These are phyloP conservation scores for Arthrobotrys megalospora DNA, from an alignment of 2,329 filamentous ascomycete genomes.

Conservation along the genomic window DNA sequence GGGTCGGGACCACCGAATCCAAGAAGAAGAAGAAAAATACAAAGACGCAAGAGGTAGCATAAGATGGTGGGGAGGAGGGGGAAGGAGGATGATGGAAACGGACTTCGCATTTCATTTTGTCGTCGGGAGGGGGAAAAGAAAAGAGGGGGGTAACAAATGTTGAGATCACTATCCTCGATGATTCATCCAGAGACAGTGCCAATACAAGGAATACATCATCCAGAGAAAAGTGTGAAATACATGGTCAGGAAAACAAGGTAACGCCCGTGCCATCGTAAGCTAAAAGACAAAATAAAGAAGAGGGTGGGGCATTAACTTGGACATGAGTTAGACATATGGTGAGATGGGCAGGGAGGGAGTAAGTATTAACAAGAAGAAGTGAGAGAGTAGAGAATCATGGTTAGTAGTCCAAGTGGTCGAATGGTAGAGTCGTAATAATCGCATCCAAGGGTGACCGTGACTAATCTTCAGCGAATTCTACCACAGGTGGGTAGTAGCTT, in stretches of 20 bases:
- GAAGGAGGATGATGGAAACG: too few relatives aligned
- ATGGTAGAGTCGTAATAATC: conserved; percentile 23
- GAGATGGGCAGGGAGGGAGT: conserved; percentile 34
- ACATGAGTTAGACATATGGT: conserved; percentile 30
- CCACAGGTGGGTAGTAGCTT: not conserved
- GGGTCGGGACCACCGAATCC: too few relatives aligned
- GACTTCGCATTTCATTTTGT: conserved; percentile 23
- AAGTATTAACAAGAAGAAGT: conserved; percentile 50
- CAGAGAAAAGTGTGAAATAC: conserved; percentile 16
- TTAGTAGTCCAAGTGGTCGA: conserved; percentile 38
- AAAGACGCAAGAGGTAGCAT: too few relatives aligned
- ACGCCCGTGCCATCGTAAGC: conserved; percentile 62
- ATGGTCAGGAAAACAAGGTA: conserved; percentile 44
- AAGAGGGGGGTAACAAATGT: not conserved
- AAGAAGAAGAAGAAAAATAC: too few relatives aligned
- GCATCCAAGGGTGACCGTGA: conserved; percentile 35
- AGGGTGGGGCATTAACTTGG: conserved; percentile 23
- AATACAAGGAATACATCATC: conserved; percentile 7
- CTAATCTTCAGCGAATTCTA: not conserved
- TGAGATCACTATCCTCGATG: conserved; percentile 9
- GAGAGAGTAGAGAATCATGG: conserved; percentile 6
- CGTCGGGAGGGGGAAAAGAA: conserved; percentile 16
- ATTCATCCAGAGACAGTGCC: conserved; percentile 14
- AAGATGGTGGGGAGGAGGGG: too few relatives aligned
- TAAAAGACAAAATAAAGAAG: conserved; percentile 53